Evolutionary conservation across 192 early-diverging fungal species (phyloP).

Genomic region (Dissophora globulifera): DNA sequence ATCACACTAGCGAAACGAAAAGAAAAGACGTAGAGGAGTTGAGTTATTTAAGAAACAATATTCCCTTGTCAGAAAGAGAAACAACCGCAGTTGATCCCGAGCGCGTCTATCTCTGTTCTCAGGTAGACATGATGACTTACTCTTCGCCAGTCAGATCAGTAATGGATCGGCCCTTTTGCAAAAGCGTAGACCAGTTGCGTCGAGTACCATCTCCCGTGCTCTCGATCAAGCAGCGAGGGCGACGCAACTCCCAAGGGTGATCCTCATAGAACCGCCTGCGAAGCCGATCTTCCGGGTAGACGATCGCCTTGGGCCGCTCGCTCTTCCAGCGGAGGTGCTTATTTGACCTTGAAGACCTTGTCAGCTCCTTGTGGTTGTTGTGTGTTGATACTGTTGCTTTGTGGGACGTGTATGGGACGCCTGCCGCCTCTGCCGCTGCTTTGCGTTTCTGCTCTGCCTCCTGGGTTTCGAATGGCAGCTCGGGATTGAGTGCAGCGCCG

Average conservation of each 20-base stretch:
- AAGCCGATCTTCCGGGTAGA: slow-evolving; percentile 90
- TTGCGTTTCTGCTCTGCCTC: neutral
- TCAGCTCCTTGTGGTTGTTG: neutral
- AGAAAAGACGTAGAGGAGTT: neutral
- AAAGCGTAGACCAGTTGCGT: slow-evolving; percentile 66
- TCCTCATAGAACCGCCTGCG: slow-evolving; percentile 88
- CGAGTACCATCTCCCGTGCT: slow-evolving; percentile 60
- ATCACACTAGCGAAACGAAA: slow-evolving; percentile 71
- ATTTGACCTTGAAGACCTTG: slow-evolving; percentile 56
- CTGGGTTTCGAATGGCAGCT: slow-evolving; percentile 15
- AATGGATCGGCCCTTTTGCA: slow-evolving; percentile 58
- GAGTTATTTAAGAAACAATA: too few relatives aligned
- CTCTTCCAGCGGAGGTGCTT: slow-evolving; percentile 69
- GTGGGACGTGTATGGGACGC: neutral
- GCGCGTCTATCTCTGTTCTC: too few relatives aligned
- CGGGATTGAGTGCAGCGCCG: slow-evolving; percentile 2
- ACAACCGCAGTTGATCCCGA: too few relatives aligned
- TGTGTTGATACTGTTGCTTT: slow-evolving; percentile 8
- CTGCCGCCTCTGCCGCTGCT: slow-evolving; percentile 3
- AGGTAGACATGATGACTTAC: slow-evolving; percentile 68
- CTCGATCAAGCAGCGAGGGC: slow-evolving; percentile 80
- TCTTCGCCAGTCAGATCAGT: slow-evolving; percentile 82
- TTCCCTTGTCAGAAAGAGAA: too few relatives aligned
- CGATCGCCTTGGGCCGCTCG: slow-evolving; percentile 75
- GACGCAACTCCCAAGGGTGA: slow-evolving; percentile 90